These are phyloP conservation scores for Fusarium vanettenii DNA, from an alignment of 2,329 filamentous ascomycete species.

Conservation along the genomic window DNA sequence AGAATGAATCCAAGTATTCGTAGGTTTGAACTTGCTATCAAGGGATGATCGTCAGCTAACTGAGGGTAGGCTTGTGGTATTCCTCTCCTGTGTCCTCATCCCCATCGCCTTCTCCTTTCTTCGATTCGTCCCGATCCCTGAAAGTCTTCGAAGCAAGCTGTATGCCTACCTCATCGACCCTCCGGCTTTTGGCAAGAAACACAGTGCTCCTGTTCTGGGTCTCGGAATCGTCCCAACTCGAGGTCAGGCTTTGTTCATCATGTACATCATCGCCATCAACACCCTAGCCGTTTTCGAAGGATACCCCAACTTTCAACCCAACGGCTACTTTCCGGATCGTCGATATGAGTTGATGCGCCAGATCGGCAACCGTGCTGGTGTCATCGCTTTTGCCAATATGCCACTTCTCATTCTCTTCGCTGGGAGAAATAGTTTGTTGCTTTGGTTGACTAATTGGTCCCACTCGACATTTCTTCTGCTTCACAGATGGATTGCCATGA, in stretches of 20 bases:
- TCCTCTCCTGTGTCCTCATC: conserved; percentile 32
- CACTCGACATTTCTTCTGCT: conserved; percentile 61
- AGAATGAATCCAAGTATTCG: conserved; percentile 33
- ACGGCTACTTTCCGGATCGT: conserved; percentile 43
- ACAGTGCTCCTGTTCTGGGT: conserved; percentile 36
- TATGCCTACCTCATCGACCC: conserved; percentile 45
- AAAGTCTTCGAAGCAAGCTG: conserved; percentile 20
- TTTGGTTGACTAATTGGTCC: conserved; percentile 61
- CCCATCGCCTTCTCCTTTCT: conserved; percentile 36
- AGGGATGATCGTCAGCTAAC: background rate
- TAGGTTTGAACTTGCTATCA: background rate
- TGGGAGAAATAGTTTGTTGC: conserved; percentile 59
- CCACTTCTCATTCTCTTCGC: conserved; percentile 58
- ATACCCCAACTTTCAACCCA: conserved; percentile 43
- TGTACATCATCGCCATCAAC: conserved; percentile 54
- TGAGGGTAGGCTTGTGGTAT: conserved; percentile 26
- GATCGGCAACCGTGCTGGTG: conserved; percentile 55
- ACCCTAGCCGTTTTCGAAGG: conserved; percentile 47
- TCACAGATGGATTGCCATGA: conserved; percentile 61
- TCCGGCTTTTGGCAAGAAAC: conserved; percentile 37
- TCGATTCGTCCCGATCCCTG: conserved; percentile 30
- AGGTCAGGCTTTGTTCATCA: conserved; percentile 58
- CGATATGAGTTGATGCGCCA: conserved; percentile 47
- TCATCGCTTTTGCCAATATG: conserved; percentile 53
- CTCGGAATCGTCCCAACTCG: conserved; percentile 51